Evolutionary conservation across 306 rosid species (phyloP).

Genomic region (Lablab purpureus): DNA sequence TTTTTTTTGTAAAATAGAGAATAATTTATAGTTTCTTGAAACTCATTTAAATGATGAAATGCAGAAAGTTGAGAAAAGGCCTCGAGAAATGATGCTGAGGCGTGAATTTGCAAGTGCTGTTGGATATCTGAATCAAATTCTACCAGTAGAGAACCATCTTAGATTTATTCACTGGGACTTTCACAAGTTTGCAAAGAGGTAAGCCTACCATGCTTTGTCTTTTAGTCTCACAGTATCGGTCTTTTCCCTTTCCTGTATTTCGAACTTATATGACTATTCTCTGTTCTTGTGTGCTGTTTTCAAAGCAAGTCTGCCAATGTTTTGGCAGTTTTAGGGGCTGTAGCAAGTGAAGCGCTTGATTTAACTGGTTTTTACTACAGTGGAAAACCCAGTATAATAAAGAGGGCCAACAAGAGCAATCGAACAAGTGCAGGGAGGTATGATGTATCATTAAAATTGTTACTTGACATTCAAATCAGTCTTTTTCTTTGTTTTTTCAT

Average conservation of each 20-base stretch:
- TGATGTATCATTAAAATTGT: conserved; percentile 29
- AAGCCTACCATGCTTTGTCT: conserved; percentile 25
- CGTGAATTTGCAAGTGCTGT: conserved; percentile 94
- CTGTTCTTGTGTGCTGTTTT: conserved; percentile 50
- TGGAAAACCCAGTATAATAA: conserved; percentile 73
- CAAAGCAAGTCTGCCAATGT: conserved; percentile 96
- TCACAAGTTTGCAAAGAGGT: conserved; percentile 98
- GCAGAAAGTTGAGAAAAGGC: conserved; percentile 95
- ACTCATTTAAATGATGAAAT: conserved; percentile 46
- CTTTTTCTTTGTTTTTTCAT: conserved; percentile 2
- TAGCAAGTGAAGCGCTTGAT: conserved; percentile 93
- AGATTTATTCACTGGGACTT: conserved; percentile 97
- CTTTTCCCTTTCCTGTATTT: neutral
- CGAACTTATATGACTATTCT: conserved; percentile 44
- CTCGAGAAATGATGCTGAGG: conserved; percentile 99
- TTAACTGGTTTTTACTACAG: conserved; percentile 89
- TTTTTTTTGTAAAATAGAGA: neutral
- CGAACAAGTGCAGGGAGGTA: conserved; percentile 78
- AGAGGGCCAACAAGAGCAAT: conserved; percentile 69
- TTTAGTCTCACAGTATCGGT: neutral
- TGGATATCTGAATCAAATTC: conserved; percentile 87
- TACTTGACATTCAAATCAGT: conserved; percentile 2
- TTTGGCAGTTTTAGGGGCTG: conserved; percentile 90
- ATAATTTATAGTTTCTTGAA: conserved; percentile 24
- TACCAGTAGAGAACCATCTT: conserved; percentile 78